Evolutionary conservation across 2,329 filamentous ascomycete genomes (phyloP).

Genomic region (Coniochaeta sp.): DNA sequence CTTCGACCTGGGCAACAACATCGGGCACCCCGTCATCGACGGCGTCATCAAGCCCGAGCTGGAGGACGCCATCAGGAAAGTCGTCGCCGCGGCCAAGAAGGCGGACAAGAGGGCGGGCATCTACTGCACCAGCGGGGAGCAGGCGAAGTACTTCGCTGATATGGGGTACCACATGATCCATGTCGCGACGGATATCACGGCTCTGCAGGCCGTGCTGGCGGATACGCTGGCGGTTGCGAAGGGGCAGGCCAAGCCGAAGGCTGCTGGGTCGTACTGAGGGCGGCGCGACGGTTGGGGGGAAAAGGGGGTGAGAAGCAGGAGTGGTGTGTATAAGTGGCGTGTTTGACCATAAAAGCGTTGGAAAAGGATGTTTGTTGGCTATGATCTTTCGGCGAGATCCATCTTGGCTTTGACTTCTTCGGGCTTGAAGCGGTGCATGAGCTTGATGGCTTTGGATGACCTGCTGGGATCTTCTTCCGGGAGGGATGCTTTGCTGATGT

Average conservation of each 20-base stretch:
- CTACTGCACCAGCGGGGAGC: slow-evolving; percentile 48
- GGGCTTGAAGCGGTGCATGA: slow-evolving; percentile 71
- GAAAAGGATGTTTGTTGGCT: slow-evolving; percentile 4
- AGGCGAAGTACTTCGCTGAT: slow-evolving; percentile 46
- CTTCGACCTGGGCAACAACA: slow-evolving; percentile 59
- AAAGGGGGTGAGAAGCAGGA: too few relatives aligned
- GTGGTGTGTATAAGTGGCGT: too few relatives aligned
- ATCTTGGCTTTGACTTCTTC: slow-evolving; percentile 62
- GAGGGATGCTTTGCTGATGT: slow-evolving; percentile 51
- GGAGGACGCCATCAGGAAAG: slow-evolving; percentile 49
- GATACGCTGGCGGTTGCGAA: slow-evolving; percentile 39
- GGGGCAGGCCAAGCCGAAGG: slow-evolving; percentile 28
- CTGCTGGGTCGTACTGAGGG: slow-evolving; percentile 35
- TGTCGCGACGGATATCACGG: slow-evolving; percentile 48
- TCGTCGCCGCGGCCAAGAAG: slow-evolving; percentile 48
- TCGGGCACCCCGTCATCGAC: slow-evolving; percentile 54
- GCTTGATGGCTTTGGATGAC: slow-evolving; percentile 55
- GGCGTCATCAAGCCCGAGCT: slow-evolving; percentile 53
- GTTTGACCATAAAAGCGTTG: too few relatives aligned
- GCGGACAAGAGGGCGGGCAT: slow-evolving; percentile 62
- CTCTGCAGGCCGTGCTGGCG: slow-evolving; percentile 38
- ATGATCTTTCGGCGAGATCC: slow-evolving; percentile 45
- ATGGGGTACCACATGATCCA: slow-evolving; percentile 57
- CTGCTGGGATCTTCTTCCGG: slow-evolving; percentile 45
- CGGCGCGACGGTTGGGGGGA: not conserved